phyloP scores from a whole-genome alignment of 345 rosid genomes.

The Heritiera fomes region DNA sequence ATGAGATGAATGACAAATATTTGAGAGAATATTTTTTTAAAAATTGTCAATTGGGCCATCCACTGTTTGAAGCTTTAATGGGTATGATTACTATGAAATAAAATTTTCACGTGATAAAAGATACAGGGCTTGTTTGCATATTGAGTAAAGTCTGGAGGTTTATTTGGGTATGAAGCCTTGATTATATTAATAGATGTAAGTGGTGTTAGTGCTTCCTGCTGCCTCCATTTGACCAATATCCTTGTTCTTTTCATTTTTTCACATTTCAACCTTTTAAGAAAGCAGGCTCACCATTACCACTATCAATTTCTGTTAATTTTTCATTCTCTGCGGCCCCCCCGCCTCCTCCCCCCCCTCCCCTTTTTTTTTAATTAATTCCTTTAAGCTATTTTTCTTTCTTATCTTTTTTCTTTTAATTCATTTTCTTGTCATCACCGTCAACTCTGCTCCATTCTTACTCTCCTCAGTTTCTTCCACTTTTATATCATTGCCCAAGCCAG shows the following conservation, averaged over 20 bases:
- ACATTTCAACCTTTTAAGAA: background rate
- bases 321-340: background rate
- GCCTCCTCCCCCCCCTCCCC: too few species aligned
- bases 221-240: background rate
- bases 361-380: background rate
- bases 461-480: background rate
- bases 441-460: background rate
- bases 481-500: background rate
- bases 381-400: background rate
- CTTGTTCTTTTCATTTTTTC: background rate
- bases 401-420: background rate
- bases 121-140: too few species aligned
- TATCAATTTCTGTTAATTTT: background rate
- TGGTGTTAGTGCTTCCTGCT: background rate
- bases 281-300: background rate
- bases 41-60: too few species aligned
- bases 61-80: too few species aligned
- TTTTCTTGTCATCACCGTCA: background rate
- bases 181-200: background rate
- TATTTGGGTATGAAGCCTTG: too few species aligned
- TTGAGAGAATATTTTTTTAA: too few species aligned
- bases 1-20: too few species aligned
- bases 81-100: too few species aligned
- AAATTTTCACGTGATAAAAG: too few species aligned
- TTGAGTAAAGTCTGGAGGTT: too few species aligned